These are phyloP conservation scores for Prunus davidiana DNA, from an alignment of 306 rosid species.

Conservation along the genomic window DNA sequence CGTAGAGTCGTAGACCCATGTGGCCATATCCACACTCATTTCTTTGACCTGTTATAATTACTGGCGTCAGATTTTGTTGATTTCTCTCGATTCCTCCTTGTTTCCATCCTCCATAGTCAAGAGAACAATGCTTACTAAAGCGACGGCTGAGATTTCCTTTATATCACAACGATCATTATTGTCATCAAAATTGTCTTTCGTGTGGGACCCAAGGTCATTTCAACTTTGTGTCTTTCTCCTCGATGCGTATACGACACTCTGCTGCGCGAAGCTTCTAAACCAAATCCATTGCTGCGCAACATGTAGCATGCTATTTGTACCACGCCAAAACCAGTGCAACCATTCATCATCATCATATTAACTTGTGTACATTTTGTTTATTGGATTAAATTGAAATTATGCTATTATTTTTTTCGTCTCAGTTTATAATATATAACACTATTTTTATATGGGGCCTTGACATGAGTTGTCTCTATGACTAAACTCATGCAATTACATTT, in stretches of 20 bases:
- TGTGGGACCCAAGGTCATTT: slow-evolving; percentile 16
- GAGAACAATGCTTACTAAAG: not conserved
- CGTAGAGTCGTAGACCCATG: slow-evolving; percentile 20
- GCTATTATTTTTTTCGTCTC: no score
- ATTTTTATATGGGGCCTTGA: no score
- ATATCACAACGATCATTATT: not conserved
- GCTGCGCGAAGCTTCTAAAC: not conserved
- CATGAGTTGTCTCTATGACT: not conserved
- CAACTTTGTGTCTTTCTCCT: not conserved
- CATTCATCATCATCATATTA: not conserved
- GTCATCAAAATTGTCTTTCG: not conserved
- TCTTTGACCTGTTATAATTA: slow-evolving; percentile 13
- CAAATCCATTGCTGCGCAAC: not conserved
- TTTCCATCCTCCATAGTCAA: slow-evolving; percentile 6
- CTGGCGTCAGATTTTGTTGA: not conserved
- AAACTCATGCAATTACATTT: not conserved
- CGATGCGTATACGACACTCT: not conserved
- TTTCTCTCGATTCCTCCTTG: not conserved
- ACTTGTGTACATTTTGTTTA: not conserved
- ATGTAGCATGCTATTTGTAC: not conserved
- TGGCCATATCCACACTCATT: slow-evolving; percentile 10
- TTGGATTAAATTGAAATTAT: not conserved
- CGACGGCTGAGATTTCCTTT: not conserved
- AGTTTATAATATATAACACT: no score
- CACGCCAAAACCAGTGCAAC: not conserved